Percentiles rank a stretch among this genome's conserved stretches.
Conservation (phyloP, 805 yeast genomes). For the Ascoidea rubescens region DNA sequence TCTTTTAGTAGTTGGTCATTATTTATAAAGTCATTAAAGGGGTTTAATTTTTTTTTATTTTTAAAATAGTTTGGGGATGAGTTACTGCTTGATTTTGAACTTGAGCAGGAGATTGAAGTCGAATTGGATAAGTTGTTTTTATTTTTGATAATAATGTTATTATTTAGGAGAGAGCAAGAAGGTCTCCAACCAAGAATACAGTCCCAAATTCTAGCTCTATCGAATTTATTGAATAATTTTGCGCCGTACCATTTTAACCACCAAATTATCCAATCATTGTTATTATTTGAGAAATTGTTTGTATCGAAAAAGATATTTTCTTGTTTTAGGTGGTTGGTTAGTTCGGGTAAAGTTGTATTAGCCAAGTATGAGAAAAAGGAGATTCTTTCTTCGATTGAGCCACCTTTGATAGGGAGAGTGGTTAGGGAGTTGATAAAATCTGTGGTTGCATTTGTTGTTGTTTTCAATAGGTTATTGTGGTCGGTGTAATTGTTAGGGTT, state of each 20-base stretch:
- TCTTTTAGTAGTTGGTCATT: background rate
- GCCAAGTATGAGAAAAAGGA: conserved; percentile 54
- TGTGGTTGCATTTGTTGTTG: background rate
- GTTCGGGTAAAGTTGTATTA: conserved; percentile 55
- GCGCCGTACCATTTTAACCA: conserved; percentile 90
- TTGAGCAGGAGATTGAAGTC: conserved; percentile 5
- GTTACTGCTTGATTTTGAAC: conserved; percentile 11
- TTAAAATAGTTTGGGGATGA: conserved; percentile 13
- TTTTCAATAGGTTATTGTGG: conserved; percentile 16
- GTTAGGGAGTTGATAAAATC: conserved; percentile 15
- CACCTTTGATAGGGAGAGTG: conserved; percentile 40
- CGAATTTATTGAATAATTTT: conserved; percentile 67
- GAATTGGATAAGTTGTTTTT: conserved; percentile 11
- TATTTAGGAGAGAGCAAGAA: conserved; percentile 18
- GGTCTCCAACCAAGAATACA: conserved; percentile 65
- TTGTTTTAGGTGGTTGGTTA: conserved; percentile 62
- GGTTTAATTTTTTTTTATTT: background rate
- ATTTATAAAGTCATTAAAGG: background rate
- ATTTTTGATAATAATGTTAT: conserved; percentile 20
- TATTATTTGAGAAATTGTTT: conserved; percentile 25
- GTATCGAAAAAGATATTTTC: conserved; percentile 58
- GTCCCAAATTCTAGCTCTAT: conserved; percentile 88
- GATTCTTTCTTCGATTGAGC: conserved; percentile 50
- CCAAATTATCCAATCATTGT: conserved; percentile 88
- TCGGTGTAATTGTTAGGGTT: conserved; percentile 9